These are phyloP conservation scores for Lactarius trivialis DNA, from an alignment of 768 basidiomycete genomes.

Conservation along the genomic window DNA sequence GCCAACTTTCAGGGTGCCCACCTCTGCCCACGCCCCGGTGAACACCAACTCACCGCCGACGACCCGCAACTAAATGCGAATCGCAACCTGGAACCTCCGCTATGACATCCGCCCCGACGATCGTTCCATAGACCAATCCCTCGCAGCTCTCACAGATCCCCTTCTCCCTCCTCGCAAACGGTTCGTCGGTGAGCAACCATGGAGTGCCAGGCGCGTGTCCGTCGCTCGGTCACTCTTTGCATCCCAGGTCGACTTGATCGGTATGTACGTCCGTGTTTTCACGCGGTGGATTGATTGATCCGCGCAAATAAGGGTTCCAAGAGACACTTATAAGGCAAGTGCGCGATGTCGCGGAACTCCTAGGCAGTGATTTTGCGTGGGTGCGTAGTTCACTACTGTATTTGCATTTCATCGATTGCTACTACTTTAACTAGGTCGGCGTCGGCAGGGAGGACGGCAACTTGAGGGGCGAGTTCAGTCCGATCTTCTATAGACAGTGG, in stretches of 20 bases:
- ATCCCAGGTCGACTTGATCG: slow-evolving; percentile 36
- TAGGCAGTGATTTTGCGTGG: slow-evolving; percentile 51
- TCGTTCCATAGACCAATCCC: slow-evolving; percentile 42
- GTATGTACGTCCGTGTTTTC: slow-evolving; percentile 26
- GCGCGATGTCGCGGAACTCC: slow-evolving; percentile 44
- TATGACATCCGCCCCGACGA: slow-evolving; percentile 48
- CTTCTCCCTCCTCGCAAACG: slow-evolving; percentile 32
- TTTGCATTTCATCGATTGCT: no score
- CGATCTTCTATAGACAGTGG: slow-evolving; percentile 50
- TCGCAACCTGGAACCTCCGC: slow-evolving; percentile 48
- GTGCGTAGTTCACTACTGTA: slow-evolving; percentile 35
- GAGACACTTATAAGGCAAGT: slow-evolving; percentile 54
- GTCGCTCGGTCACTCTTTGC: slow-evolving; percentile 42
- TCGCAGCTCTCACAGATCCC: slow-evolving; percentile 40
- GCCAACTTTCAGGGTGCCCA: not conserved
- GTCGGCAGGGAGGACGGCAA: slow-evolving; percentile 58
- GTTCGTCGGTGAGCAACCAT: slow-evolving; percentile 41
- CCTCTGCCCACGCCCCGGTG: not conserved
- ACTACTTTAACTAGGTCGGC: slow-evolving; percentile 48
- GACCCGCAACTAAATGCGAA: slow-evolving; percentile 3
- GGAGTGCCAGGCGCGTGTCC: slow-evolving; percentile 45
- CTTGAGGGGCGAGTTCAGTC: slow-evolving; percentile 51
- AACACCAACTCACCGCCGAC: not conserved
- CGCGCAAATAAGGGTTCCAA: slow-evolving; percentile 37
- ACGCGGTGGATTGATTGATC: not conserved